Base-by-base conservation (phyloP, 2,329 filamentous ascomycete genomes). In the Sclerotinia sclerotiorum region DNA sequence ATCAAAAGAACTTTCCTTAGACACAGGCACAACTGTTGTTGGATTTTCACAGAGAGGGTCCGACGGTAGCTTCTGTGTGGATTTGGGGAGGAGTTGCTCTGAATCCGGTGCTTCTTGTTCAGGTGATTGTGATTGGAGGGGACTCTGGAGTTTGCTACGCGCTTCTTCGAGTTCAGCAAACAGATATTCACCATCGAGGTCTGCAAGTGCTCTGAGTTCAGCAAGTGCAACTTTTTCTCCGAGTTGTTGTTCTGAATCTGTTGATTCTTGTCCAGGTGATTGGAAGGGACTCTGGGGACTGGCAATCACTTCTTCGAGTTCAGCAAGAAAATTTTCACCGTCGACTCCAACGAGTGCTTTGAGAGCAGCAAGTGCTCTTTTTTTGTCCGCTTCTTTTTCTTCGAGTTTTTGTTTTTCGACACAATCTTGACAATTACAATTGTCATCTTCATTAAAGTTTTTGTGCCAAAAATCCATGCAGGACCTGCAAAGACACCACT, bases 381-480 rank as follows among this genome's bases (percentile, higher is more conserved):
- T 27, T 13, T 15, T 5, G 5, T 19, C 15, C 17, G 15, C 27
- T 5, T 32, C 17, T 21, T 17, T 19, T 35, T 35, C 29, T 19
- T 17, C 13, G 6, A 17, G 5, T 4, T 3, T 3, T 42, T 42
- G 13, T n/a, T n/a, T n/a, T n/a, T n/a, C n/a, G 15, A 15, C 6
- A 24, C 42, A 46, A 21, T 32, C 21, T 17, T 10, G 19, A 61
- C 57, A 61, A 48, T 61, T 61, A 46, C 57, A 61, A 5, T 19
- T 13, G 2, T 0, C 2, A n/a, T 3, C 42, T 32, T 27, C 2
- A n/a, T 1, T 5, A 27, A 48, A 17, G 19, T 11, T 1, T 10
- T n/a, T 10, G 11, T 61, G 57, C 44, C 44, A 61, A n/a, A 15
- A 2, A 11, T 61, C 6, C 13, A 29, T n/a, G 19, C 57, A 61